Evolutionary conservation across 2,329 filamentous ascomycete genomes (phyloP), one percentile per base, ranked within the genome.

Genomic region (Dactylella cylindrospora): DNA sequence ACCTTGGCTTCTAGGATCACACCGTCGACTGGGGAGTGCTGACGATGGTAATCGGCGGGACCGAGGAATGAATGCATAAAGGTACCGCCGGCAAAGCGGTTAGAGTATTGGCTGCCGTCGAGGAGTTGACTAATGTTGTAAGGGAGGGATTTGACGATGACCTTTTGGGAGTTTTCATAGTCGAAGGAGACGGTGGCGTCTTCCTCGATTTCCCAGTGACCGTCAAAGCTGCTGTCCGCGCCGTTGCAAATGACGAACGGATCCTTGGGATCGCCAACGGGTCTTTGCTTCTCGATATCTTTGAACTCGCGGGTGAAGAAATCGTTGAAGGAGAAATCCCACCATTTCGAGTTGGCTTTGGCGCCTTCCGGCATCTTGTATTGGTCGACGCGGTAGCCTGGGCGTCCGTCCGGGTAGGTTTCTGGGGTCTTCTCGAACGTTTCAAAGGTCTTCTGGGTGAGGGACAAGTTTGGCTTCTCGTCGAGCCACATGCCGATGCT

Each of bases 31-130:
- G 75, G 73, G 0, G 73, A 70, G 45, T 76, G 74, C 51, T 73
- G 71, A 5, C 74, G 72, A 43, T 76, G 75, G 65, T 76, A 76
- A 60, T 77, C 73, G 46, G 66, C 70, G 0, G 72, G 69, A 25
- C 70, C 71, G 10, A 76, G 68, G 66, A 76, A 76, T 1, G 71
- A 68, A 41, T 76, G 75, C 66, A 71, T 74, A 65, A 70, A 76
- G 9, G 71, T 68, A 7, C 78, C 78, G 26, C 70, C 70, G 2
- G 70, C 65, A 59, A 76, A 76, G 1, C 65, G 46, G 10, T 70
- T 49, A 0, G 66, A 68, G 39, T 70, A 73, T 12, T 67, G 40
- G 49, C 68, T 70, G 20, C 69, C 72, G 22, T 70, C 66, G 2
- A 76, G 69, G 5, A 76, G 69, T 5, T 71, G 68, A 0, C 57